Evolutionary conservation across 116 monocot species (phyloP), one percentile per base, ranked within the genome.

Genomic region (Phalaenopsis hybrid): DNA sequence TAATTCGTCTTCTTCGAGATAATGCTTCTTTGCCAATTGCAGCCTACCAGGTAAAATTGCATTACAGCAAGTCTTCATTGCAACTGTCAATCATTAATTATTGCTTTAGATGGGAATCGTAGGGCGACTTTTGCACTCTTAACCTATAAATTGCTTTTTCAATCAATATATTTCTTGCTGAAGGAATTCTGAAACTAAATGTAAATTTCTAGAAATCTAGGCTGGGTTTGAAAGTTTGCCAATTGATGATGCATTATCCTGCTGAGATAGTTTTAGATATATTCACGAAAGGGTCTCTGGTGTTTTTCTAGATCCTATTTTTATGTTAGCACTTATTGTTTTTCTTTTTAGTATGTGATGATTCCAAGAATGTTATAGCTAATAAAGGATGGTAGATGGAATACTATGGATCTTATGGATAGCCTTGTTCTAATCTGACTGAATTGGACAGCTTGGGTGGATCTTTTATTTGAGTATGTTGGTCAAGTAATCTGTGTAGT

Each of bases 11-110:
- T 77, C 90, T 96, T 85, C 83, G 91, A 75, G 92, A 98, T 81
- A 90, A 92, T 75, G 94, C 98, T 58, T 13, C 90, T 59, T 88
- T 94, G 78, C 98, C 98, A 57, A 90, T 98, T 84, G 94, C 95
- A 67, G 98, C 90, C 75, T 98, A 94, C 84, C 94, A 98, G 93
- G 97, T 94, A 82, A 51, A 20, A 6, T 73, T 43, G 11, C 18
- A 17, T 37, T 73, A 67, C 65, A 65, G 25, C 41, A 72, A 72
- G 3, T 72, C 37, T 72, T 72, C 5, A 3, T 72, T 13, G 12
- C n/a, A 75, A n/a, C 75, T 20, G 45, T n/a, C 16, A 75, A 20
- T 3, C 46, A 18, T 75, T 45, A 75, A 5, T 75, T 75, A 46
- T 46, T 75, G n/a, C 75, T 45, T 45, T 46, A 45, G 12, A 45